These are phyloP conservation scores for Aspergillus fructus DNA, from an alignment of 2,329 filamentous ascomycete genomes.

Conservation along the genomic window DNA sequence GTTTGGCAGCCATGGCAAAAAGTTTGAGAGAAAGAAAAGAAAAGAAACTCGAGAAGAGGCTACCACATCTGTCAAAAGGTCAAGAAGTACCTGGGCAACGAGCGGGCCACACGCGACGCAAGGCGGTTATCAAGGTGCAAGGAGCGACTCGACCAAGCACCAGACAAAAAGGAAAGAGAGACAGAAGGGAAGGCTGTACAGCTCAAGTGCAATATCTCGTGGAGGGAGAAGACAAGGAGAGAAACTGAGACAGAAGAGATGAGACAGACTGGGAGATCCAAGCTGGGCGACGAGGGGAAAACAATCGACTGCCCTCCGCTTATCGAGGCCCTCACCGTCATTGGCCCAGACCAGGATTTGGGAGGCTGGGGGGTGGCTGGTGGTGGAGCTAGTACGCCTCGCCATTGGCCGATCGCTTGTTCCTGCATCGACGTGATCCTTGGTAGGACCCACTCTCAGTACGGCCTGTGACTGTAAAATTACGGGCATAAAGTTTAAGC, in stretches of 20 bases:
- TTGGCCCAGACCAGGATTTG: slow-evolving; percentile 9
- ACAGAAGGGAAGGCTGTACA: slow-evolving; percentile 3
- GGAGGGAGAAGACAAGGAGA: slow-evolving; percentile 3
- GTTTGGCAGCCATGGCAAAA: slow-evolving; percentile 11
- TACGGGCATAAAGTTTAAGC: background rate
- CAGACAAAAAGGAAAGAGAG: background rate
- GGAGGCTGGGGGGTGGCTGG: slow-evolving; percentile 20
- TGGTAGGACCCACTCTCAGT: background rate
- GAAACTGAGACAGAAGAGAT: slow-evolving; percentile 1
- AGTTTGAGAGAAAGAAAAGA: background rate
- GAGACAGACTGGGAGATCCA: background rate
- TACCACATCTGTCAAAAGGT: slow-evolving; percentile 5
- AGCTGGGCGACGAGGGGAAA: slow-evolving; percentile 6
- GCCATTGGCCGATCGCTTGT: slow-evolving; percentile 21
- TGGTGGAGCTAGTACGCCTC: slow-evolving; percentile 36
- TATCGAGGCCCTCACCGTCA: slow-evolving; percentile 3
- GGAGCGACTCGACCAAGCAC: background rate
- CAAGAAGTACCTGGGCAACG: slow-evolving; percentile 1
- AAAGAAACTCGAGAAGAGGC: background rate
- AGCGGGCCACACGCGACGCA: slow-evolving; percentile 1
- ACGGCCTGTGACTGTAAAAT: slow-evolving; percentile 3
- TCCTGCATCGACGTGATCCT: slow-evolving; percentile 9
- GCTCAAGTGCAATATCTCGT: background rate
- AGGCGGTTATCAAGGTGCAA: slow-evolving; percentile 1
- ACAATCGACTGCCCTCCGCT: slow-evolving; percentile 5